phyloP scores from a whole-genome alignment of 2,329 filamentous ascomycete species.

The Diaporthe sp. region DNA sequence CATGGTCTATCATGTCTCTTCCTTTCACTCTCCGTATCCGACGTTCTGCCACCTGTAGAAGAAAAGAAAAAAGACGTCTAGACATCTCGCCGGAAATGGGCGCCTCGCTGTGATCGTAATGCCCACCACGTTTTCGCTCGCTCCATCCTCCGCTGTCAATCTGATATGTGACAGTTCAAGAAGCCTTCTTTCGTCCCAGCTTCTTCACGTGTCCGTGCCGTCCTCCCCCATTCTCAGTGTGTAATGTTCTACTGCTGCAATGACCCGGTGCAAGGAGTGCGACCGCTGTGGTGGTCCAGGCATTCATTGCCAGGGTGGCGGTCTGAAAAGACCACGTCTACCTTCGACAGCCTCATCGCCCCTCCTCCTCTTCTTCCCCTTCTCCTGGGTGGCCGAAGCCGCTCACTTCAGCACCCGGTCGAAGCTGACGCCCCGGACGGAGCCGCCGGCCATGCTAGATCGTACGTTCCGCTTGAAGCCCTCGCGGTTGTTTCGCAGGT shows the following conservation, averaged over 20 bases:
- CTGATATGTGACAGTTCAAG: conserved; percentile 13
- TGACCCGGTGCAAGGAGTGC: neutral
- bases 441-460: conserved; percentile 84
- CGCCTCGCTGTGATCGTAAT: conserved; percentile 36
- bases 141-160: neutral
- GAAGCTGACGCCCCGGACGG: conserved; percentile 79
- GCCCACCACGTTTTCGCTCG: neutral
- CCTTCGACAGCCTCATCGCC: neutral
- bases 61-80: neutral
- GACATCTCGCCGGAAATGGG: conserved; percentile 21
- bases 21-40: conserved; percentile 20
- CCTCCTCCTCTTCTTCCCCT: neutral
- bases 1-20: conserved; percentile 1
- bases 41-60: conserved; percentile 12
- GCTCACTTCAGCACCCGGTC: conserved; percentile 81
- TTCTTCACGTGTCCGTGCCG: neutral
- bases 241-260: neutral
- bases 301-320: neutral
- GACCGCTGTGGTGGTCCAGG: neutral
- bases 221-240: neutral
- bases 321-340: neutral
- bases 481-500: conserved; percentile 87
- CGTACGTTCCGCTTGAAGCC: conserved; percentile 93
- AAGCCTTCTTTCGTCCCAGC: neutral
- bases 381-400: neutral